phyloP scores from a whole-genome alignment of 1,284 basidiomycete species.

The Cryptococcus sp. region DNA sequence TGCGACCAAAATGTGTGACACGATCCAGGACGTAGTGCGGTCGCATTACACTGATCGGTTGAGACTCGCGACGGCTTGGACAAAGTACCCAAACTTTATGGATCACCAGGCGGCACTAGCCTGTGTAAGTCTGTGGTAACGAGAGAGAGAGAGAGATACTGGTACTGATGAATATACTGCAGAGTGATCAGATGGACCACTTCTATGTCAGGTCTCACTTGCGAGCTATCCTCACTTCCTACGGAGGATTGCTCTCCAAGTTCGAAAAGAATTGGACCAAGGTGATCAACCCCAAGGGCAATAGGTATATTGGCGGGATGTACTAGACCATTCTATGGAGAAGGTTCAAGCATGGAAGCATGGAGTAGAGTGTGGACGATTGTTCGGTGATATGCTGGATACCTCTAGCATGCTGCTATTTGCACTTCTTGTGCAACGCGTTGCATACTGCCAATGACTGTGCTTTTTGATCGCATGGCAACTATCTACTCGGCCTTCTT shows the following conservation, averaged over 20 bases:
- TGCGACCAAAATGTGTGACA: conserved; percentile 18
- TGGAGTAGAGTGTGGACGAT: too few relatives aligned
- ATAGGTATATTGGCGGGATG: conserved; percentile 23
- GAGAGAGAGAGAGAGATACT: not conserved
- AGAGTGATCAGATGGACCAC: conserved; percentile 33
- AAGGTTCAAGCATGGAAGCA: too few relatives aligned
- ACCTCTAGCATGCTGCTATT: too few relatives aligned
- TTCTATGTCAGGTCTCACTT: conserved; percentile 26
- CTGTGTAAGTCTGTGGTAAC: conserved; percentile 9
- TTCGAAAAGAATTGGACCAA: conserved; percentile 38
- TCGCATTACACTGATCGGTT: conserved; percentile 27
- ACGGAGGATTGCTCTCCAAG: conserved; percentile 26
- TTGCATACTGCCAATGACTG: too few relatives aligned
- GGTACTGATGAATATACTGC: not conserved
- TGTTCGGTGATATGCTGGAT: too few relatives aligned
- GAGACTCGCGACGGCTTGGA: conserved; percentile 29
- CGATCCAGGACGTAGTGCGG: conserved; percentile 21
- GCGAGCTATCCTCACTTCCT: conserved; percentile 21
- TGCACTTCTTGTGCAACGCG: too few relatives aligned
- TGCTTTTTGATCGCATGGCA: too few relatives aligned
- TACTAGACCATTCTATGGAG: conserved; percentile 19
- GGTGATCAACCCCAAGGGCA: conserved; percentile 38
- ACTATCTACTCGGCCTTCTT: conserved; percentile 43
- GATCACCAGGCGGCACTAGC: conserved; percentile 21
- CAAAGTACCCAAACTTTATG: conserved; percentile 29